These are phyloP conservation scores for Pyrenophora teres DNA, from an alignment of 2,329 filamentous ascomycete species.

Conservation along the genomic window DNA sequence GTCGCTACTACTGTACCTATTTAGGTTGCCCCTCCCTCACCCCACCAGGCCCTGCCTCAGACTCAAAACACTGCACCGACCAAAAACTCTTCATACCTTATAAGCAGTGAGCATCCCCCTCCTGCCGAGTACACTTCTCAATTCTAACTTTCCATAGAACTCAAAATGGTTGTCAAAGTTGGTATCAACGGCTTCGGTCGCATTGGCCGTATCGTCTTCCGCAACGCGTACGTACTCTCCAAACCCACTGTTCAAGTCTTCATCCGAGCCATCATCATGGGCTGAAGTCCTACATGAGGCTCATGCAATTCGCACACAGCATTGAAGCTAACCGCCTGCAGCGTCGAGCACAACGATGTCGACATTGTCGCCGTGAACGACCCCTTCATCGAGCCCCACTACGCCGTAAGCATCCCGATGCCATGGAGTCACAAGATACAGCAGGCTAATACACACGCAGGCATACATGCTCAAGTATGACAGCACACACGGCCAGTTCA, in stretches of 20 bases:
- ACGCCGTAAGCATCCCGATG: slow-evolving; percentile 75
- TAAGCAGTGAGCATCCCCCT: slow-evolving; percentile 27
- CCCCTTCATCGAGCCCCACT: slow-evolving; percentile 97
- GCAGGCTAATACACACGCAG: slow-evolving; percentile 56
- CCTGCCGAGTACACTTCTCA: slow-evolving; percentile 1
- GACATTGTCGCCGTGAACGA: slow-evolving; percentile 98
- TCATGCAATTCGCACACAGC: too few species aligned
- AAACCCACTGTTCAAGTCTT: neutral
- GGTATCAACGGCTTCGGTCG: slow-evolving; percentile 99
- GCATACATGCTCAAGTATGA: slow-evolving; percentile 99
- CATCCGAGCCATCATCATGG: neutral
- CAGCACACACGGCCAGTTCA: slow-evolving; percentile 95
- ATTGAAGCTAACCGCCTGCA: slow-evolving; percentile 43
- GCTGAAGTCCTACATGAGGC: too few species aligned
- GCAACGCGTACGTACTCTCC: slow-evolving; percentile 74
- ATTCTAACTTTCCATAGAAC: slow-evolving; percentile 17
- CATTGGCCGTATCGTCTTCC: slow-evolving; percentile 98
- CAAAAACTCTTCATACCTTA: slow-evolving; percentile 28
- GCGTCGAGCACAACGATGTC: slow-evolving; percentile 83
- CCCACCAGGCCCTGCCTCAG: slow-evolving; percentile 28
- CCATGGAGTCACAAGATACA: neutral
- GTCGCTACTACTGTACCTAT: slow-evolving; percentile 8
- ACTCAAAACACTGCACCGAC: slow-evolving; percentile 33
- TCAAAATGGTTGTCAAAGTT: slow-evolving; percentile 62
- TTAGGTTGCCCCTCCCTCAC: slow-evolving; percentile 37